Evolutionary conservation across 306 rosid species (phyloP).

Genomic region (Glycyrrhiza uralensis): DNA sequence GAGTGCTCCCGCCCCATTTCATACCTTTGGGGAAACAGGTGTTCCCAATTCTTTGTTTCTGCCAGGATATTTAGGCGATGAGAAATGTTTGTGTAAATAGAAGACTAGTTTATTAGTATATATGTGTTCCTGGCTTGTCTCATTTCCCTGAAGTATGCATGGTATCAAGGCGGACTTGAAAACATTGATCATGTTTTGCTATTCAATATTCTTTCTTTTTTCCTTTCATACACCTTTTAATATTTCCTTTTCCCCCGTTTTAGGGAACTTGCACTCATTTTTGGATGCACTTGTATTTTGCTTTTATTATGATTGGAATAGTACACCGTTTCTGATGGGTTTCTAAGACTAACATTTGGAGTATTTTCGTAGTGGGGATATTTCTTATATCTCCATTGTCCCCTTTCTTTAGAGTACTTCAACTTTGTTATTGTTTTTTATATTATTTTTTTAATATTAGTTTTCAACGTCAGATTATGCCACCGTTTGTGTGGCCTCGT

Average conservation of each 20-base stretch:
- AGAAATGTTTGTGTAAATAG: slow-evolving; percentile 67
- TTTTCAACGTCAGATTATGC: background rate
- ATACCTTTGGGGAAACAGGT: slow-evolving; percentile 43
- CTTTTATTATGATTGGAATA: slow-evolving; percentile 20
- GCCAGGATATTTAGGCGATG: slow-evolving; percentile 45
- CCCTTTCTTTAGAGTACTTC: background rate
- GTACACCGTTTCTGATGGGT: slow-evolving; percentile 6
- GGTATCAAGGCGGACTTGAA: slow-evolving; percentile 31
- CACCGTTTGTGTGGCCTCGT: too few relatives aligned
- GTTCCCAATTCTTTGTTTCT: slow-evolving; percentile 41
- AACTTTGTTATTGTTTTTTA: background rate
- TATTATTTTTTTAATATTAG: background rate
- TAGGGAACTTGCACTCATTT: slow-evolving; percentile 24
- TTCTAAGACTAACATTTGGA: background rate
- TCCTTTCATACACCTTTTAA: slow-evolving; percentile 2
- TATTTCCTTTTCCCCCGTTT: background rate
- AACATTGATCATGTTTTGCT: slow-evolving; percentile 29
- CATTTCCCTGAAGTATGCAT: background rate
- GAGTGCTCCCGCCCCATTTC: slow-evolving; percentile 38
- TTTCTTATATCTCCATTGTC: background rate
- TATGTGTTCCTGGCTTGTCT: slow-evolving; percentile 37
- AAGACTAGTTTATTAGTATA: slow-evolving; percentile 47
- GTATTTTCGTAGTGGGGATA: background rate
- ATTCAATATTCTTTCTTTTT: slow-evolving; percentile 39
- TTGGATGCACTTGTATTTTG: slow-evolving; percentile 27